These are phyloP conservation scores for Isabelozyma gotoi DNA, from an alignment of 805 yeast species.

Conservation along the genomic window DNA sequence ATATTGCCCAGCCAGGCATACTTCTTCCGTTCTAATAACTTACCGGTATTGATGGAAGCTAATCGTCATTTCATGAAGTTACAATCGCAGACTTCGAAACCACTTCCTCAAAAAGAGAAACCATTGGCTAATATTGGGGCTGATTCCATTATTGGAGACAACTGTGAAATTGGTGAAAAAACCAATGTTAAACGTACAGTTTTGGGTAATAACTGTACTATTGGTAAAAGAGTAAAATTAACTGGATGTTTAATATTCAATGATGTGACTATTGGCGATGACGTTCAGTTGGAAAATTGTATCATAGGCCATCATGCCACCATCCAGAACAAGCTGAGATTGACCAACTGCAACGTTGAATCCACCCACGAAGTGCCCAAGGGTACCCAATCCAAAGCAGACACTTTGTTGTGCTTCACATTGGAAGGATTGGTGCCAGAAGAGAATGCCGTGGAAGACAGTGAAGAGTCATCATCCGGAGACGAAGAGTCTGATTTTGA, in stretches of 20 bases:
- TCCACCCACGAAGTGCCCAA: constrained; percentile 67
- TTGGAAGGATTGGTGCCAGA: constrained; percentile 41
- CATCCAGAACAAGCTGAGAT: constrained; percentile 62
- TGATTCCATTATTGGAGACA: constrained; percentile 76
- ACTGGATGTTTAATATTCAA: constrained; percentile 82
- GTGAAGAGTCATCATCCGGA: constrained; percentile 37
- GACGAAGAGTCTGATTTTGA: constrained; percentile 40
- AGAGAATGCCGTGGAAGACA: constrained; percentile 30
- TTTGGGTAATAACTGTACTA: constrained; percentile 67
- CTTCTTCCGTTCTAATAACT: constrained; percentile 76
- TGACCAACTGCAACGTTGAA: constrained; percentile 84
- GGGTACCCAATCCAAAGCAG: constrained; percentile 57
- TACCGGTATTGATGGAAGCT: constrained; percentile 85
- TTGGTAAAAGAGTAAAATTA: constrained; percentile 85
- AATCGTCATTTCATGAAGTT: constrained; percentile 73
- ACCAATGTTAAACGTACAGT: constrained; percentile 86
- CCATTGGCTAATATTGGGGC: constrained; percentile 77
- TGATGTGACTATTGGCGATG: constrained; percentile 74
- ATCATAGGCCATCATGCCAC: constrained; percentile 70
- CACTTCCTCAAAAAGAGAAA: constrained; percentile 22
- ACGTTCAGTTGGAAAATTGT: constrained; percentile 79
- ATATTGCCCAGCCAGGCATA: constrained; percentile 66
- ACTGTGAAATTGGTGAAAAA: constrained; percentile 71
- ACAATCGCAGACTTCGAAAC: constrained; percentile 30
- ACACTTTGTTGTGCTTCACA: constrained; percentile 47